Evolutionary conservation across 345 rosid species (phyloP).

Genomic region (Acer negundo): DNA sequence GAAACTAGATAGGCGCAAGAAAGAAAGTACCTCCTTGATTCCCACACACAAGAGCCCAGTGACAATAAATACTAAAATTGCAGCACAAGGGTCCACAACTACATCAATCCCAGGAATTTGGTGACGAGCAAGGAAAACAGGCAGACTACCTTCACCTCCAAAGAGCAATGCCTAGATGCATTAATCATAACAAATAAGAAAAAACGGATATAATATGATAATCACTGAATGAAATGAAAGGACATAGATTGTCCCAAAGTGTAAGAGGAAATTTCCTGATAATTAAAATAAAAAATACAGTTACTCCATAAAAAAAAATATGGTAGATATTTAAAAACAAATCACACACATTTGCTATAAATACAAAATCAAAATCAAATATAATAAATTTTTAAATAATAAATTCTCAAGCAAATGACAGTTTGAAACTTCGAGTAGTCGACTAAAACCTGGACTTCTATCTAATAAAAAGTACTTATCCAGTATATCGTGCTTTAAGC

Average conservation of each 20-base stretch:
- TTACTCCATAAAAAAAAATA: not conserved
- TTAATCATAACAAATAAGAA: slow-evolving; percentile 10
- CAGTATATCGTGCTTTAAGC: not conserved
- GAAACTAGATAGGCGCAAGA: not conserved
- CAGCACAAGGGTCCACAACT: slow-evolving; percentile 93
- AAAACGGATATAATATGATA: not conserved
- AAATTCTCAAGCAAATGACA: not conserved
- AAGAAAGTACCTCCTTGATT: slow-evolving; percentile 81
- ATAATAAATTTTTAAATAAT: not conserved
- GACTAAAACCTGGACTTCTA: not conserved
- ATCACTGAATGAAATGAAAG: not conserved
- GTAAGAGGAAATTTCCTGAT: not conserved
- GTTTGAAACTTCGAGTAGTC: not conserved
- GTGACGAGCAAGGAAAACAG: slow-evolving; percentile 73
- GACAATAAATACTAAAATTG: slow-evolving; percentile 69
- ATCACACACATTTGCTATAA: not conserved
- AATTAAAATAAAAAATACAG: not conserved
- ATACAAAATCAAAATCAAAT: not conserved
- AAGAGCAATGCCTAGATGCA: slow-evolving; percentile 73
- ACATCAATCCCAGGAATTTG: slow-evolving; percentile 81
- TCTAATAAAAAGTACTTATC: not conserved
- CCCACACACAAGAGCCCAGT: slow-evolving; percentile 93
- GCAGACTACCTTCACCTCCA: slow-evolving; percentile 83
- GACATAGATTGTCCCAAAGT: not conserved
- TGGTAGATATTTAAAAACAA: not conserved